Evolutionary conservation across 2,329 filamentous ascomycete genomes (phyloP).

Genomic region (Plenodomus tracheiphilus): DNA sequence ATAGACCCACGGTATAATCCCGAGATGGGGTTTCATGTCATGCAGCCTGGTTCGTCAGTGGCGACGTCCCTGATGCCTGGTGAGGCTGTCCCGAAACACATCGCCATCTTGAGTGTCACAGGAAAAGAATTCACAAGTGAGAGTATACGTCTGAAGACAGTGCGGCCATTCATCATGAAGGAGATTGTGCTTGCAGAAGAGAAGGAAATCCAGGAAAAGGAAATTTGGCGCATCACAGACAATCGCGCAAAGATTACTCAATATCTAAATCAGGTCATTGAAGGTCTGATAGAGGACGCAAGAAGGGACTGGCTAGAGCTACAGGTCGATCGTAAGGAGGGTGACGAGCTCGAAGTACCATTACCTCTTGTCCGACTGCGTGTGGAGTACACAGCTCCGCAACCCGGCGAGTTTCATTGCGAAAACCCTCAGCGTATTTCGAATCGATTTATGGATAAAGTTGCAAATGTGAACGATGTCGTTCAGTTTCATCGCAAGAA

Average conservation of each 20-base stretch:
- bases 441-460: conserved; percentile 84
- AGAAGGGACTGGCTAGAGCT: conserved; percentile 77
- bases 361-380: conserved; percentile 85
- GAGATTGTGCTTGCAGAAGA: conserved; percentile 80
- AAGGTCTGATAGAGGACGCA: conserved; percentile 85
- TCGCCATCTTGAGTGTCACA: conserved; percentile 81
- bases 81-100: conserved; percentile 88
- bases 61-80: conserved; percentile 89
- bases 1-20: conserved; percentile 83
- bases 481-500: conserved; percentile 93
- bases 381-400: conserved; percentile 84
- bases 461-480: conserved; percentile 93
- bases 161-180: conserved; percentile 85
- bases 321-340: conserved; percentile 59
- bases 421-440: conserved; percentile 97
- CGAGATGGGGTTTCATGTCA: conserved; percentile 90
- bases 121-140: conserved; percentile 81
- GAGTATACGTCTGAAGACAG: conserved; percentile 80
- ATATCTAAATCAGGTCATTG: conserved; percentile 75
- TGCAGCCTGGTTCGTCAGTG: conserved; percentile 95
- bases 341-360: conserved; percentile 65
- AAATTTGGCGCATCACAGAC: conserved; percentile 77
- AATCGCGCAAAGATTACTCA: conserved; percentile 80
- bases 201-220: conserved; percentile 73
- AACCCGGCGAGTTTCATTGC: conserved; percentile 82